Base-by-base conservation (phyloP, 352 stramenopile genomes). In the Pythium apleroticum region DNA sequence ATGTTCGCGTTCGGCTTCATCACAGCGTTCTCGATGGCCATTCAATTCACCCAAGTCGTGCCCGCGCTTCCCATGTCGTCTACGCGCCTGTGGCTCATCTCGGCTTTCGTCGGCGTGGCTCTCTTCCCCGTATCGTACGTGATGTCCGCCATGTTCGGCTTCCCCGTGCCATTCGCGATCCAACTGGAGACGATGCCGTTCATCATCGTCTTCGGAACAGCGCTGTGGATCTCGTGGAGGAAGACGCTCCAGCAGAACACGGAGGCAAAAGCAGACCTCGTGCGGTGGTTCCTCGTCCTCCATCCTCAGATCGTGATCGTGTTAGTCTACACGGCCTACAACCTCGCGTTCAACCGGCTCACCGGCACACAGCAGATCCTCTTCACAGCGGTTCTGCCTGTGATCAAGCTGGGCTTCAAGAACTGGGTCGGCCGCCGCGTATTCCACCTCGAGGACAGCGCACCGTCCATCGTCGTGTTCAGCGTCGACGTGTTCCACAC, bases 401-500 rank as follows among this genome's bases (percentile, higher is more conserved):
- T 52, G 5, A 54, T 46, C 30, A 64, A 41, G 14, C 19, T 46
- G 28, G 20, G 31, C 2, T 64, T 22, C 46, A 50, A 30, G 35
- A 62, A 50, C 24, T 61, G 55, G 25, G 20, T 20, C 15, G n/a
- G 25, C 14, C 41, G 25, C 2, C 41, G 20, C 30, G 10, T 55
- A 9, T n/a, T 33, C n/a, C 56, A 65, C 33, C 20, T 65, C 4
- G 45, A 65, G 25, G 58, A 52, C 15, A 48, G 52, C 6, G 46
- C 70, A 19, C 65, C 69, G 15, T 55, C 64, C 6, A 37, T 71
- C 2, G 46, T 76, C 5, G 65, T 72, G n/a, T 74, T 73, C 54
- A 74, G 69, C 28, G 61, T 69, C 3, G 70, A 76, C 20, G 41
- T 74, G 14, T 60, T 76, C 22, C 67, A 69, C 43, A 48, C 70